A percentile compares a stretch with the other conserved stretches of the same genome.
phyloP scores from a whole-genome alignment of 192 early-diverging fungal genomes.

The Umbelopsis ramanniana region DNA sequence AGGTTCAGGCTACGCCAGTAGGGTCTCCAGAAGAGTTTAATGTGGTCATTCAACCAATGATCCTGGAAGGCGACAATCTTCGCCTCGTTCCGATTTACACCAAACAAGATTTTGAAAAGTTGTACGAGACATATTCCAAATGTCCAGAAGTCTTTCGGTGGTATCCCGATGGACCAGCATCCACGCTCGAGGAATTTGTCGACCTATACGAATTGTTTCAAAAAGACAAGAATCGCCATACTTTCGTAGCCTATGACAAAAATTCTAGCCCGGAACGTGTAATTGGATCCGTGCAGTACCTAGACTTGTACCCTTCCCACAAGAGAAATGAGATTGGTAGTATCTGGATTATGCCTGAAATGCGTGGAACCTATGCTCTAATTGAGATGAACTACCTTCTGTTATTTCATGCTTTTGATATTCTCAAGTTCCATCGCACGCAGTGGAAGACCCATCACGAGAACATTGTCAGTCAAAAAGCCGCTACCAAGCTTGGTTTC shows the following conservation, averaged over 20 bases:
- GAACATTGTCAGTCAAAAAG: conserved; percentile 48
- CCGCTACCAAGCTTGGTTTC: conserved; percentile 44
- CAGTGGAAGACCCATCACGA: conserved; percentile 48
- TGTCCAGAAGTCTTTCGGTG: background rate
- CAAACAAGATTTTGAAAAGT: background rate
- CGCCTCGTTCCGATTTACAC: background rate
- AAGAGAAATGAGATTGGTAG: conserved; percentile 26
- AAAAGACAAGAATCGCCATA: background rate
- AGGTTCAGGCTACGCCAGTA: background rate
- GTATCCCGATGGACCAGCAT: conserved; percentile 1
- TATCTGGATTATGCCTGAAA: conserved; percentile 20
- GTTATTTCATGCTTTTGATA: background rate
- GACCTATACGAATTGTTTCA: background rate
- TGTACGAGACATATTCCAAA: background rate
- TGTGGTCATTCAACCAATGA: background rate
- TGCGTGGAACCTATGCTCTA: conserved; percentile 25
- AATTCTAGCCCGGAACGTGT: background rate
- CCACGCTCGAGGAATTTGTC: background rate
- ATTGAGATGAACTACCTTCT: conserved; percentile 13
- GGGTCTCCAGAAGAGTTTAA: background rate
- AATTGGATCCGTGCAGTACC: conserved; percentile 2
- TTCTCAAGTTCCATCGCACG: conserved; percentile 4
- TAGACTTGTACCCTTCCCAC: background rate
- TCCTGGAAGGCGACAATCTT: conserved; percentile 3
- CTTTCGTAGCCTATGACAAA: conserved; percentile 2